These are phyloP conservation scores for Acidomyces sp. DNA, from an alignment of 495 filamentous ascomycete genomes.

Conservation along the genomic window DNA sequence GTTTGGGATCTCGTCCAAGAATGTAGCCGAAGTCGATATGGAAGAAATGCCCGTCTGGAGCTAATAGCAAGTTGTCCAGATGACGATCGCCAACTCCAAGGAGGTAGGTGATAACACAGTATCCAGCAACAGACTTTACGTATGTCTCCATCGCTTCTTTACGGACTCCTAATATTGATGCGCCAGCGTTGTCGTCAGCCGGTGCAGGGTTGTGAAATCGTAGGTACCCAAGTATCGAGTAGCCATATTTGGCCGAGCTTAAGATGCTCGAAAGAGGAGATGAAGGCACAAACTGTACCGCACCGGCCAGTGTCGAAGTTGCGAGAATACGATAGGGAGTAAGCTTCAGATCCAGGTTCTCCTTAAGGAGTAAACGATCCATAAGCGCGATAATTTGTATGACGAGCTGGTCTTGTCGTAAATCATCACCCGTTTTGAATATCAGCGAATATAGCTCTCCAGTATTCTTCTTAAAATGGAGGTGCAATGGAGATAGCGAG, in stretches of 20 bases:
- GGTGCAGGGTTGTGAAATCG: constrained; percentile 83
- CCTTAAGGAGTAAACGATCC: constrained; percentile 90
- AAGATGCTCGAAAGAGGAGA: constrained; percentile 67
- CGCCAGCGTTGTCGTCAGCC: constrained; percentile 40
- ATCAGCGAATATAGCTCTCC: constrained; percentile 75
- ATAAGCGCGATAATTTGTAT: constrained; percentile 98
- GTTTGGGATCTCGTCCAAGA: constrained; percentile 91
- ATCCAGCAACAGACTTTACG: constrained; percentile 89
- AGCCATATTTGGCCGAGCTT: constrained; percentile 56
- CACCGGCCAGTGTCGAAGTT: constrained; percentile 75
- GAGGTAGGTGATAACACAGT: constrained; percentile 97
- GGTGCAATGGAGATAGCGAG: constrained; percentile 71
- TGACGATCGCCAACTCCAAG: constrained; percentile 96
- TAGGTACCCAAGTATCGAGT: constrained; percentile 72
- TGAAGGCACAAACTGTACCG: constrained; percentile 84
- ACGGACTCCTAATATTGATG: constrained; percentile 58
- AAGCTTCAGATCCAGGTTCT: constrained; percentile 91
- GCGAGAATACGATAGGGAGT: constrained; percentile 94
- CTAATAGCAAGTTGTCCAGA: constrained; percentile 85
- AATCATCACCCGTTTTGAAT: constrained; percentile 94
- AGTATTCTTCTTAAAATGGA: constrained; percentile 74
- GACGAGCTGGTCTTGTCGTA: constrained; percentile 93
- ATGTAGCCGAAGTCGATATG: constrained; percentile 98
- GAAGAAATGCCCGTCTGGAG: constrained; percentile 91
- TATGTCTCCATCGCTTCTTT: constrained; percentile 92